A percentile compares a stretch with the other conserved stretches of the same genome.
Evolutionary conservation across 2,329 filamentous ascomycete genomes (phyloP).

Genomic region (Endocalyx cinctus): DNA sequence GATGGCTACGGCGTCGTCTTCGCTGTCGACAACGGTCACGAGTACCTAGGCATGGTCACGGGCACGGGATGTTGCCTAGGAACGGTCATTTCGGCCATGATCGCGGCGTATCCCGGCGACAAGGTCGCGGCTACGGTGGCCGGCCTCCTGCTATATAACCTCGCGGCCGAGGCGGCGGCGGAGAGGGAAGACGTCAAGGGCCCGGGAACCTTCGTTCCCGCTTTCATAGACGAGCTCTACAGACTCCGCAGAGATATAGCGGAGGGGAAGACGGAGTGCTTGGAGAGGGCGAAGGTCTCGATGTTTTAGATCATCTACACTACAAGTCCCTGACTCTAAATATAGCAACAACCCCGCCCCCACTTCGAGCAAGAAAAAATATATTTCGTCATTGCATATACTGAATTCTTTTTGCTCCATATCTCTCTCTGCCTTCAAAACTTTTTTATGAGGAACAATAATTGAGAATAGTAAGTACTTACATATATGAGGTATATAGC

Average conservation of each 20-base stretch:
- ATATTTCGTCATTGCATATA: too few relatives aligned
- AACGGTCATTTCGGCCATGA: conserved; percentile 70
- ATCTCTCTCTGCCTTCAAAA: too few relatives aligned
- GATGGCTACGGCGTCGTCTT: conserved; percentile 63
- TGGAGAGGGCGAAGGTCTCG: conserved; percentile 45
- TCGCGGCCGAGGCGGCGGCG: conserved; percentile 65
- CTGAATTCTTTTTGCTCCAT: too few relatives aligned
- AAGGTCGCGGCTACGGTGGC: conserved; percentile 69
- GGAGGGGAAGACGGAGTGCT: conserved; percentile 46
- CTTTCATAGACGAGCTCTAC: conserved; percentile 71
- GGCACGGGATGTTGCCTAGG: conserved; percentile 84
- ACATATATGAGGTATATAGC: too few relatives aligned
- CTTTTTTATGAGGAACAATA: too few relatives aligned
- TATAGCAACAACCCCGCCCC: too few relatives aligned
- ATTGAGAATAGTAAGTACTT: too few relatives aligned
- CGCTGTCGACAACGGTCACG: conserved; percentile 72
- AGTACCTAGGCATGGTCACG: conserved; percentile 64
- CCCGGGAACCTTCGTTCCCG: conserved; percentile 81
- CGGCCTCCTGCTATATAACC: conserved; percentile 71
- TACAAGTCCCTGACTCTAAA: too few relatives aligned
- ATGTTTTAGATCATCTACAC: too few relatives aligned
- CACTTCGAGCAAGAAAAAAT: too few relatives aligned
- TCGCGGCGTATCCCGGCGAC: conserved; percentile 60
- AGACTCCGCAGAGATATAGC: conserved; percentile 44
- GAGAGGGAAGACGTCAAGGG: conserved; percentile 63